Evolutionary conservation across 768 basidiomycete genomes (phyloP).

Genomic region (Mycena floridula): DNA sequence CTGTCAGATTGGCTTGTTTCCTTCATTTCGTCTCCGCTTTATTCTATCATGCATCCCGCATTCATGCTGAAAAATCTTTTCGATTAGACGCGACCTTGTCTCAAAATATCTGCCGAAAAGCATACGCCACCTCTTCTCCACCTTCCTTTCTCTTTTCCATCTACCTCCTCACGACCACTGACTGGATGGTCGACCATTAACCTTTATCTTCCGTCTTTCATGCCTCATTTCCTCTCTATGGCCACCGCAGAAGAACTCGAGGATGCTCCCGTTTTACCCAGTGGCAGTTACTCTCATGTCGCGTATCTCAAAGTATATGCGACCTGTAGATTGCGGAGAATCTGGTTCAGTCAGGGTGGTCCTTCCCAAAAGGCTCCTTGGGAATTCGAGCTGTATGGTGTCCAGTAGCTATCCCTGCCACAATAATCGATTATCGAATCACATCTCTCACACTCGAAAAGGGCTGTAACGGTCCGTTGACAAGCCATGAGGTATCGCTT

Average conservation of each 20-base stretch:
- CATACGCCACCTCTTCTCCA: slow-evolving; percentile 54
- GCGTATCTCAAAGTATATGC: slow-evolving; percentile 75
- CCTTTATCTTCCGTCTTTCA: slow-evolving; percentile 51
- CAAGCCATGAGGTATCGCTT: too few relatives aligned
- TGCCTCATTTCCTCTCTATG: slow-evolving; percentile 55
- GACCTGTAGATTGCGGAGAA: slow-evolving; percentile 66
- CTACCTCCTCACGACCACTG: slow-evolving; percentile 44
- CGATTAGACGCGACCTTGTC: slow-evolving; percentile 18
- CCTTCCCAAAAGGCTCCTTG: slow-evolving; percentile 53
- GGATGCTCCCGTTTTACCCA: slow-evolving; percentile 31
- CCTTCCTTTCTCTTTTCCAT: slow-evolving; percentile 63
- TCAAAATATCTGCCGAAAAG: slow-evolving; percentile 50
- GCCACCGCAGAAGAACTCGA: slow-evolving; percentile 23
- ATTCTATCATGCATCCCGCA: too few relatives aligned
- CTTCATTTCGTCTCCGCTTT: too few relatives aligned
- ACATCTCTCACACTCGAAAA: too few relatives aligned
- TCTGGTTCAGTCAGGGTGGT: slow-evolving; percentile 65
- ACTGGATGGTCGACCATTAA: slow-evolving; percentile 68
- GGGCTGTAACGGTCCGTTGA: too few relatives aligned
- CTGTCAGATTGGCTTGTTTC: too few relatives aligned
- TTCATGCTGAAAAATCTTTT: too few relatives aligned
- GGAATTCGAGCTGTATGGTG: slow-evolving; percentile 75
- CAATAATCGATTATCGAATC: too few relatives aligned
- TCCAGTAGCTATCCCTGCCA: too few relatives aligned
- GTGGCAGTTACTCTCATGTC: slow-evolving; percentile 56